Evolutionary conservation across 495 filamentous ascomycete genomes (phyloP).

Genomic region (Thermochaetoides thermophila): DNA sequence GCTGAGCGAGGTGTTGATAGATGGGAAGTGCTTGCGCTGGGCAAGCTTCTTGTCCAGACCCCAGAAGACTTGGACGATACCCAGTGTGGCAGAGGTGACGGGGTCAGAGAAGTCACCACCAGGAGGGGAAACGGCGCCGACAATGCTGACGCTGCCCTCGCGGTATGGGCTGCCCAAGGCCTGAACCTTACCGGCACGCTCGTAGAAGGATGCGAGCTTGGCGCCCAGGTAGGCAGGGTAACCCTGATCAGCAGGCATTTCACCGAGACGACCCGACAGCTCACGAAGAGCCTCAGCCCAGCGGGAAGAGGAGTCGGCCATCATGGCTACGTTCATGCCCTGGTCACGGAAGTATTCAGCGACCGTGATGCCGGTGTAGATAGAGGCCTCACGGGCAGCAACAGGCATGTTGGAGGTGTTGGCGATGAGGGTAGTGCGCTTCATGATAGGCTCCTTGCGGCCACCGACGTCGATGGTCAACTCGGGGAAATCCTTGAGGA

Average conservation of each 20-base stretch:
- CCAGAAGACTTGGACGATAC: conserved; percentile 99
- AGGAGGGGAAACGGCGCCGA: conserved; percentile 91
- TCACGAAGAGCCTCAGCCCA: conserved; percentile 99
- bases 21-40: conserved; percentile 98
- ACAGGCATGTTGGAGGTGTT: conserved; percentile 99
- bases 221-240: conserved; percentile 96
- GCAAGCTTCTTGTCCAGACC: conserved; percentile 98
- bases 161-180: conserved; percentile 79
- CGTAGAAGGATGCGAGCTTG: conserved; percentile 97
- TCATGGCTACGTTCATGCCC: conserved; percentile 97
- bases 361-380: conserved; percentile 97
- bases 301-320: conserved; percentile 96
- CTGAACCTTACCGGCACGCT: conserved; percentile 79
- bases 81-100: conserved; percentile 82
- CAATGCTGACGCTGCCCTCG: conserved; percentile 86
- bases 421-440: conserved; percentile 93
- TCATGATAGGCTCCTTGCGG: conserved; percentile 98
- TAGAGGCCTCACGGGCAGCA: conserved; percentile 94
- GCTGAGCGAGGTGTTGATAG: conserved; percentile 86
- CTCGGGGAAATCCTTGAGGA: conserved; percentile 99
- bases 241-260: conserved; percentile 99
- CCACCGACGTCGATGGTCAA: conserved; percentile 81
- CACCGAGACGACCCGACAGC: conserved; percentile 94
- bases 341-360: conserved; percentile 98
- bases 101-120: conserved; percentile 99